These are phyloP conservation scores for Dactylellina leptospora DNA, from an alignment of 2,329 filamentous ascomycete species.

Conservation along the genomic window DNA sequence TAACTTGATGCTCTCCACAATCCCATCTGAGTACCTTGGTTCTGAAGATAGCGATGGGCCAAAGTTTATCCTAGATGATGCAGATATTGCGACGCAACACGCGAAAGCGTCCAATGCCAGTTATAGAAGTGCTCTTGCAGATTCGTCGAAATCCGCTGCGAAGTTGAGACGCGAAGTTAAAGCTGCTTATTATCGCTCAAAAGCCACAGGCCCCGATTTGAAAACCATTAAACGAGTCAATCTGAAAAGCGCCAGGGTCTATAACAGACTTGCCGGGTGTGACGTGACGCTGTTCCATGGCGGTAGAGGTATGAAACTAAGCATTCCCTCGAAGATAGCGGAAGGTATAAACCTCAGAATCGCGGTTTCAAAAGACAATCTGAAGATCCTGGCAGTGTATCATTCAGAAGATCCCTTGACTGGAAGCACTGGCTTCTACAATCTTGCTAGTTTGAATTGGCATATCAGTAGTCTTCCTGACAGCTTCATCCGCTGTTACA, in stretches of 20 bases:
- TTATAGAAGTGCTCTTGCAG: not conserved
- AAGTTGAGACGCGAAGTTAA: constrained; percentile 16
- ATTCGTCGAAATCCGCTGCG: not conserved
- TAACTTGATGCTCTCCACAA: not conserved
- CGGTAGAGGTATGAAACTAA: not conserved
- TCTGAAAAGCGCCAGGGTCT: constrained; percentile 16
- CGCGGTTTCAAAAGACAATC: constrained; percentile 12
- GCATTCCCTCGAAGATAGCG: not conserved
- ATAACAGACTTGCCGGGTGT: constrained; percentile 24
- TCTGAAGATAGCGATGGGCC: not conserved
- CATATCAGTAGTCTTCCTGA: constrained; percentile 22
- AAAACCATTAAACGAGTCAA: not conserved
- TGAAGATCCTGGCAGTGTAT: constrained; percentile 23
- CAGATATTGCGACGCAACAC: not conserved
- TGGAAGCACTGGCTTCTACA: constrained; percentile 5
- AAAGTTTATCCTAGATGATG: not conserved
- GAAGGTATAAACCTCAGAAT: constrained; percentile 17
- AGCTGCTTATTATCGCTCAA: constrained; percentile 8
- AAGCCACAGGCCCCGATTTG: constrained; percentile 14
- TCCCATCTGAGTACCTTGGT: constrained; percentile 1
- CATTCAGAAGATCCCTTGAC: constrained; percentile 2
- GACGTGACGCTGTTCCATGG: constrained; percentile 21
- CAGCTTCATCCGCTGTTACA: constrained; percentile 14
- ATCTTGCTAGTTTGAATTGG: constrained; percentile 31
- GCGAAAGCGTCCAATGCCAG: not conserved